Evolutionary conservation across 768 basidiomycete genomes (phyloP), one percentile per base, ranked within the genome.

Genomic region (Boletus rubropictus): DNA sequence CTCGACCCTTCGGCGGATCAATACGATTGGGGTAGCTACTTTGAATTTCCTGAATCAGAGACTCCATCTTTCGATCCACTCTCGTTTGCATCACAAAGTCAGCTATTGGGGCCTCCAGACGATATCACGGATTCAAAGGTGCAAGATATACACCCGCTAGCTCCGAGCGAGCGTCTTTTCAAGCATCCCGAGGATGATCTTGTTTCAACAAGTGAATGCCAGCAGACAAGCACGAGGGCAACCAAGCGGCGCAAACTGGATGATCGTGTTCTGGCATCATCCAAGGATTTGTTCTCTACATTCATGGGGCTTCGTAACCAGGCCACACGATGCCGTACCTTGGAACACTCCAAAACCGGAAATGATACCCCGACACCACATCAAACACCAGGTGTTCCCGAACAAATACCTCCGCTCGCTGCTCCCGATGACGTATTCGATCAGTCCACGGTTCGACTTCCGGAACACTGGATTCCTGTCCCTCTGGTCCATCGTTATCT

Each of bases 401-500:
- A 58, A 24, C 51, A 56, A 49, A 48, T 50, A 27, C 51, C 41
- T 20, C 57, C 61, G 39, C 61, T 52, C 14, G 56, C 28, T 38
- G 53, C 68, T 17, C 77, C 79, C 9, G 55, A 62, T 29, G 73
- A 74, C 28, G 51, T 81, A 14, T 65, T 69, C 41, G 63, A 71
- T 52, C 49, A 57, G 31, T 69, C 71, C 49, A 82, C 81, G 14
- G 59, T 82, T 24, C 59, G 59, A 32, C 60, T 77, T 34, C 73
- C 76, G 7, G 51, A 63, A 5, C 41, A 54, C 12, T 57, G 66
- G 62, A 40, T 43, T 11, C 49, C 53, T 28, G 71, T 75, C n/a
- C 42, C 49, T 11, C 60, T 58, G 17, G 37, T 58, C 15, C 86
- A 89, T 60, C 75, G 72, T 22, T 90, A 89, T 57, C 70, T 90